Evolutionary conservation across 176 grass and related monocot genomes (phyloP).

Genomic region (Leersia perrieri): DNA sequence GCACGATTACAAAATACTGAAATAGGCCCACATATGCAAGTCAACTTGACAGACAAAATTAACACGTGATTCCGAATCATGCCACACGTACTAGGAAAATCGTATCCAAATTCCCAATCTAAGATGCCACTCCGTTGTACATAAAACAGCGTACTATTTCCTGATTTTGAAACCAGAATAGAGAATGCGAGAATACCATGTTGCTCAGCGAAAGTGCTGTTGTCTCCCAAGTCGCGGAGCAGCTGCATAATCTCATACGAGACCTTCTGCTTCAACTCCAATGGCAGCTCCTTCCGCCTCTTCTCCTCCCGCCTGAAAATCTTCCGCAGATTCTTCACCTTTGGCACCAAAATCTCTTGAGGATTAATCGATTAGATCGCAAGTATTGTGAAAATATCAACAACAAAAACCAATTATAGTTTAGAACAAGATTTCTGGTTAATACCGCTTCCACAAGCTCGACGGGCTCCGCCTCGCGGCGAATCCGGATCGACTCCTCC

Average conservation of each 20-base stretch:
- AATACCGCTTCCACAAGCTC: conserved; percentile 77
- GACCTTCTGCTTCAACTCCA: conserved; percentile 66
- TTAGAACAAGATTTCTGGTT: neutral
- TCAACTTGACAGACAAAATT: conserved; percentile 1
- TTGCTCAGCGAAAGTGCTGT: conserved; percentile 48
- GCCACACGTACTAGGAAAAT: neutral
- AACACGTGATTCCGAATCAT: conserved; percentile 2
- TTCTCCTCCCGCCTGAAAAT: conserved; percentile 50
- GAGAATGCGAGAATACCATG: conserved; percentile 45
- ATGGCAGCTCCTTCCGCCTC: conserved; percentile 51
- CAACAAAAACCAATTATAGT: neutral
- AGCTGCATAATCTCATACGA: conserved; percentile 54
- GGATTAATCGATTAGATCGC: conserved; percentile 19
- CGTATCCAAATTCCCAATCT: conserved; percentile 10
- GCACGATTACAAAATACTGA: neutral
- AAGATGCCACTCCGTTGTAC: neutral
- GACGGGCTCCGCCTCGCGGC: conserved; percentile 51
- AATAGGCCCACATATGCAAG: neutral
- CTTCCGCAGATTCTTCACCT: conserved; percentile 74
- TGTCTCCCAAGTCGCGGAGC: conserved; percentile 44
- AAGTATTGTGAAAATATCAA: neutral
- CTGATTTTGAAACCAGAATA: neutral
- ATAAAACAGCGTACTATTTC: neutral
- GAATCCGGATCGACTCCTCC: conserved; percentile 84
- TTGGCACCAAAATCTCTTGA: neutral